phyloP scores from a whole-genome alignment of 2,329 filamentous ascomycete species.

The Beauveria sp. region DNA sequence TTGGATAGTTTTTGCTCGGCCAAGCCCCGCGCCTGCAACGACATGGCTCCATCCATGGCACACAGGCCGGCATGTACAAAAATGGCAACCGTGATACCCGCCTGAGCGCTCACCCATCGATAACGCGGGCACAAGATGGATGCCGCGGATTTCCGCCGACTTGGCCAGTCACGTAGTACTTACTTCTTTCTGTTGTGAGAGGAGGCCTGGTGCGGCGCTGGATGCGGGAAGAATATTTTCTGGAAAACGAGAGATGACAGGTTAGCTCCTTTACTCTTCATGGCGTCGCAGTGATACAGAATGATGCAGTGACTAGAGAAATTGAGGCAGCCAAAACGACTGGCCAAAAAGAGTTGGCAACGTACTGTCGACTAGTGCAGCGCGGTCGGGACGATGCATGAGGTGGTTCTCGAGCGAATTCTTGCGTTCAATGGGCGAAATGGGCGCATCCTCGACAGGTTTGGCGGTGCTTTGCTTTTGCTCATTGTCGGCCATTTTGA shows the following conservation, averaged over 20 bases:
- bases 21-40: not conserved
- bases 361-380: conserved; percentile 73
- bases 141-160: not conserved
- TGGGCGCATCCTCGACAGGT: conserved; percentile 42
- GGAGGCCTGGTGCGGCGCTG: conserved; percentile 68
- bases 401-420: conserved; percentile 69
- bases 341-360: conserved; percentile 12
- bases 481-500: conserved; percentile 22
- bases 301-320: not conserved
- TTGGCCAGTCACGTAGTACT: conserved; percentile 15
- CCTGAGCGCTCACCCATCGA: not conserved
- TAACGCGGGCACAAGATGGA: not conserved
- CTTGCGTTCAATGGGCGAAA: conserved; percentile 48
- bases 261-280: conserved; percentile 16
- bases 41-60: not conserved
- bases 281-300: not conserved
- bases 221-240: conserved; percentile 82
- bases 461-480: conserved; percentile 16
- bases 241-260: conserved; percentile 26
- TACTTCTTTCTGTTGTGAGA: conserved; percentile 70
- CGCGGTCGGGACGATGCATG: conserved; percentile 64
- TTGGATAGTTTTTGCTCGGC: not conserved
- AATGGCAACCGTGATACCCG: not conserved
- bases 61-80: not conserved
- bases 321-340: not conserved